Evolutionary conservation across 331 rosid species (phyloP).

Genomic region (Malus hybrid): DNA sequence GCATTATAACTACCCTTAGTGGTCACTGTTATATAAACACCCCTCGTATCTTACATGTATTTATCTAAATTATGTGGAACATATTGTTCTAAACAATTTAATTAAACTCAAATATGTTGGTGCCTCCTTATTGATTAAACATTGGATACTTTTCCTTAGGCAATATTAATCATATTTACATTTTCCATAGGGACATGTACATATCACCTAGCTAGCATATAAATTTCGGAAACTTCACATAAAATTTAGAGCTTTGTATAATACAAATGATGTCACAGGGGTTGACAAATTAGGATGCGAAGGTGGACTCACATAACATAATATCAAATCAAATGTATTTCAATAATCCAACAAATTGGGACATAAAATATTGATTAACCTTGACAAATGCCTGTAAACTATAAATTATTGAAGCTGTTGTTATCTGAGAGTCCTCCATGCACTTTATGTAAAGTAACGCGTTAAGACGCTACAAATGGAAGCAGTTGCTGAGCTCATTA

Average conservation of each 20-base stretch:
- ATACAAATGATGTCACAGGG: background rate
- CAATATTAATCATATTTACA: too few relatives aligned
- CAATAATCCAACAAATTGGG: constrained; percentile 20
- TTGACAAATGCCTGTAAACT: background rate
- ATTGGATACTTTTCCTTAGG: background rate
- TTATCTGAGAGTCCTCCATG: constrained; percentile 12
- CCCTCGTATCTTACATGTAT: too few relatives aligned
- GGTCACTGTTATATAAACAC: too few relatives aligned
- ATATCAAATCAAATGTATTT: constrained; percentile 6
- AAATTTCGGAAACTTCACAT: background rate
- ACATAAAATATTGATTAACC: constrained; percentile 25
- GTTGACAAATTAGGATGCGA: constrained; percentile 14
- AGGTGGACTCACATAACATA: background rate
- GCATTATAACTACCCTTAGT: too few relatives aligned
- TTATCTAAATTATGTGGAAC: too few relatives aligned
- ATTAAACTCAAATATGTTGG: too few relatives aligned
- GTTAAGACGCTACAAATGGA: constrained; percentile 19
- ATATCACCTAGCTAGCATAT: background rate
- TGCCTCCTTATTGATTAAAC: background rate
- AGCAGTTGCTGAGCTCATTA: constrained; percentile 35
- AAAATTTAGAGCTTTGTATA: background rate
- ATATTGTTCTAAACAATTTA: background rate
- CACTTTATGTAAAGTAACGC: constrained; percentile 38
- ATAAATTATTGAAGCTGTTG: constrained; percentile 16
- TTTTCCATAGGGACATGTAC: background rate